These are phyloP conservation scores for Rhododendron mucronatum DNA, from an alignment of 148 eudicot species.

Conservation along the genomic window DNA sequence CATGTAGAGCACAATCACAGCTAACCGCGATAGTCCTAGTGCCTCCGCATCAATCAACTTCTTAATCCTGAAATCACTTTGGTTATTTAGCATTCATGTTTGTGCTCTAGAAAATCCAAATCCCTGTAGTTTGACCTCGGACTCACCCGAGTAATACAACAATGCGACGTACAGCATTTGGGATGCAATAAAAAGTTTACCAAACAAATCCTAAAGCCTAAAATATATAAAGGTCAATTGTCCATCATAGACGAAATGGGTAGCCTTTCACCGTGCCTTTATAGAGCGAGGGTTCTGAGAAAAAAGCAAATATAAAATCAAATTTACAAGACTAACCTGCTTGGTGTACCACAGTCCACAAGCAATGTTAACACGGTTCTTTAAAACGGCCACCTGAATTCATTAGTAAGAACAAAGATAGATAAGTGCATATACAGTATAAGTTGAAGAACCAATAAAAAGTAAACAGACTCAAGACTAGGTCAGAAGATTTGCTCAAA, in stretches of 20 bases:
- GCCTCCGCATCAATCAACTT: constrained; percentile 83
- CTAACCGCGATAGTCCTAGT: constrained; percentile 61
- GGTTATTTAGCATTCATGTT: not conserved
- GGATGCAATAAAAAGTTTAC: not conserved
- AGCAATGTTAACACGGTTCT: constrained; percentile 79
- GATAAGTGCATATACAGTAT: not conserved
- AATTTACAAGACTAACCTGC: constrained; percentile 46
- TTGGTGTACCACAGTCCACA: constrained; percentile 67
- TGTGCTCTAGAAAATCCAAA: not conserved
- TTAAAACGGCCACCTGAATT: constrained; percentile 56
- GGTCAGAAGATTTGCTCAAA: not conserved
- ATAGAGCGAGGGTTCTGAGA: not conserved
- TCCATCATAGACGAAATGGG: not conserved
- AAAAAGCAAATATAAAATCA: not conserved
- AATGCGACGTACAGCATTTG: not conserved
- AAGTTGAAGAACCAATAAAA: not conserved
- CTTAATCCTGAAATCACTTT: constrained; percentile 58
- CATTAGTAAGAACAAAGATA: not conserved
- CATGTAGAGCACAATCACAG: constrained; percentile 74
- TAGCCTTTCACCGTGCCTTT: not conserved
- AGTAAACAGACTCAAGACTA: not conserved
- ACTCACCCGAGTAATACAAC: not conserved
- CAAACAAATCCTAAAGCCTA: not conserved
- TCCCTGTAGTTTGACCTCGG: not conserved
- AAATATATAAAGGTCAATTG: not conserved